These are phyloP conservation scores for Dictyostelium intermedium DNA, from an alignment of 78 protist genomes.

Conservation along the genomic window DNA sequence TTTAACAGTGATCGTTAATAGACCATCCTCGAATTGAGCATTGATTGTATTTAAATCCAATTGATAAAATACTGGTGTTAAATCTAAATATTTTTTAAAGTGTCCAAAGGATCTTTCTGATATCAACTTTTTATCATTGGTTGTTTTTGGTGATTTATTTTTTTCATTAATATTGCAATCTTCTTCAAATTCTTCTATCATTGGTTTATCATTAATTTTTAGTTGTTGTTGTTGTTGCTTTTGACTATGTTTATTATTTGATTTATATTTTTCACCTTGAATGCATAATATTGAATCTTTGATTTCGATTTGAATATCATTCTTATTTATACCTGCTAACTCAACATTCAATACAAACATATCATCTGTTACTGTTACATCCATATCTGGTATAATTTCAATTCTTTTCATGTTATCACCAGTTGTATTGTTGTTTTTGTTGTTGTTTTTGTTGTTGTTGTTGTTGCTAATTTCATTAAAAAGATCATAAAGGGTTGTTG, in stretches of 20 bases:
- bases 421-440: too few relatives aligned
- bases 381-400: neutral
- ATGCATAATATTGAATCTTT: neutral
- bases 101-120: neutral
- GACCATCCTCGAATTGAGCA: neutral
- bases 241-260: neutral
- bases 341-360: neutral
- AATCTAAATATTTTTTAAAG: neutral
- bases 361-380: neutral
- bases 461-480: too few relatives aligned
- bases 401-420: neutral
- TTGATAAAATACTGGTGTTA: neutral
- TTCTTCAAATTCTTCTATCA: neutral
- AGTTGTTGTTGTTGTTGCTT: neutral
- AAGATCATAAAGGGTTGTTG: neutral
- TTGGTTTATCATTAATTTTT: neutral
- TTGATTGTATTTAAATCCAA: neutral
- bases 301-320: constrained; percentile 10
- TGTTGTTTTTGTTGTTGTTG: neutral
- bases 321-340: constrained; percentile 16
- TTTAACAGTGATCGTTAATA: neutral
- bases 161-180: neutral
- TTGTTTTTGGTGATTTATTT: neutral
- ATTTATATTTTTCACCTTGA: constrained; percentile 16
- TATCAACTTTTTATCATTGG: neutral